These are phyloP conservation scores for Trichoderma guizhouense DNA, from an alignment of 2,329 filamentous ascomycete genomes.

Conservation along the genomic window DNA sequence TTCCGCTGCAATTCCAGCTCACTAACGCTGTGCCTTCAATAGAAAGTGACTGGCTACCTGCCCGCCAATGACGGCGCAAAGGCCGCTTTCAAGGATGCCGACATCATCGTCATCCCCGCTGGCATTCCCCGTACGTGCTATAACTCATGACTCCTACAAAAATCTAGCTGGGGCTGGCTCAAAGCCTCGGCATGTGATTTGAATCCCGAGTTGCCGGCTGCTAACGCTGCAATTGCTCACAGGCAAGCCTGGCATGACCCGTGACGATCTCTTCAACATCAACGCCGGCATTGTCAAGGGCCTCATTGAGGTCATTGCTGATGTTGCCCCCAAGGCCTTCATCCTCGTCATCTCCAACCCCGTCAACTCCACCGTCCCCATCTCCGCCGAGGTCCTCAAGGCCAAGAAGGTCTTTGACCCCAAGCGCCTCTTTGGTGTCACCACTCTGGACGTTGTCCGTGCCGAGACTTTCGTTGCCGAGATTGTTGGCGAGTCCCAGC, in stretches of 20 bases:
- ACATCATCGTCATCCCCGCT: slow-evolving; percentile 95
- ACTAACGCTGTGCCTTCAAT: slow-evolving; percentile 18
- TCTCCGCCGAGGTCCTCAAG: slow-evolving; percentile 96
- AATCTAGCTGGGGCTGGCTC: not conserved
- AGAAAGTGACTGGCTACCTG: slow-evolving; percentile 87
- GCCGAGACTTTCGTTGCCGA: slow-evolving; percentile 94
- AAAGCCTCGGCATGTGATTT: not conserved
- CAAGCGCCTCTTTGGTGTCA: slow-evolving; percentile 96
- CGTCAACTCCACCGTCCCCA: slow-evolving; percentile 98
- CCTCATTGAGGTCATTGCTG: slow-evolving; percentile 81
- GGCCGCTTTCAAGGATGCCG: slow-evolving; percentile 83
- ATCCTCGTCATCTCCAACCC: slow-evolving; percentile 98
- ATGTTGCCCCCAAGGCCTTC: slow-evolving; percentile 88
- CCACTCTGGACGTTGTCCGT: slow-evolving; percentile 96
- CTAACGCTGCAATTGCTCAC: slow-evolving; percentile 24
- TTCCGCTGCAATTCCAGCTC: not conserved
- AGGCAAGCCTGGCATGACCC: slow-evolving; percentile 99
- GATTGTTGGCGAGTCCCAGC: slow-evolving; percentile 77
- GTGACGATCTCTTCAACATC: slow-evolving; percentile 99
- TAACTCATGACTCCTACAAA: not conserved
- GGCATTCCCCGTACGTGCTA: slow-evolving; percentile 82
- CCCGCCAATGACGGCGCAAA: slow-evolving; percentile 83
- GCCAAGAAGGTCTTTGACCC: slow-evolving; percentile 88
- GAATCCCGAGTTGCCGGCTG: not conserved
- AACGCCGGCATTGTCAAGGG: slow-evolving; percentile 97